Conservation (phyloP, 2,329 filamentous ascomycete genomes). For the Madurella mycetomatis region DNA sequence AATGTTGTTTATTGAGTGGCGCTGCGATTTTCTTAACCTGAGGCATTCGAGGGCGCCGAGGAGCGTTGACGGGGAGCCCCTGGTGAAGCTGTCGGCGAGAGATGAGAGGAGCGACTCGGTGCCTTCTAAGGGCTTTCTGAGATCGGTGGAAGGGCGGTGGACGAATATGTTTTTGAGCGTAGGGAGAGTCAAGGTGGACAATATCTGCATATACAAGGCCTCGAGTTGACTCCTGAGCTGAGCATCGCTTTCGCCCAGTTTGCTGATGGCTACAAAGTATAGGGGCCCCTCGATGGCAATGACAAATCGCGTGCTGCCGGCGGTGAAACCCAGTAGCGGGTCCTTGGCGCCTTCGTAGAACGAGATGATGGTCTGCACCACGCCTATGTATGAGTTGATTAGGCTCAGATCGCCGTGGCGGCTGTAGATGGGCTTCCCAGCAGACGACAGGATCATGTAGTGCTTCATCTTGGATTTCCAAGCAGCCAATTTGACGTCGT, state of each 20-base stretch:
- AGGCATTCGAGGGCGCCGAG: constrained; percentile 90
- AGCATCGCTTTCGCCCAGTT: constrained; percentile 83
- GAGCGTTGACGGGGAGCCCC: constrained; percentile 82
- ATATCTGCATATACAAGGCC: constrained; percentile 94
- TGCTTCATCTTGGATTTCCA: constrained; percentile 97
- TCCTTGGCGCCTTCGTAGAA: constrained; percentile 84
- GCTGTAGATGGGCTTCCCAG: constrained; percentile 96
- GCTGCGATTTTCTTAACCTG: constrained; percentile 83
- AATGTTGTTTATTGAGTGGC: constrained; percentile 79
- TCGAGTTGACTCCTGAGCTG: constrained; percentile 86
- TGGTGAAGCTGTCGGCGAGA: constrained; percentile 89
- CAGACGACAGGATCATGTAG: constrained; percentile 92
- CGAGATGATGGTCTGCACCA: constrained; percentile 95
- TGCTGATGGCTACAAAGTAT: constrained; percentile 90
- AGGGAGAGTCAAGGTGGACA: constrained; percentile 90
- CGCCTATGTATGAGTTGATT: constrained; percentile 89
- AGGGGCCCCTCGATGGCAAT: constrained; percentile 79
- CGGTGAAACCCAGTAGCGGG: constrained; percentile 75
- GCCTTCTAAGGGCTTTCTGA: constrained; percentile 83
- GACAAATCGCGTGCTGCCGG: constrained; percentile 81
- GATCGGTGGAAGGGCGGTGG: constrained; percentile 86
- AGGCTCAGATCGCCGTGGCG: constrained; percentile 85
- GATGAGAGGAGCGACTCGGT: constrained; percentile 89
- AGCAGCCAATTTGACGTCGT: constrained; percentile 59
- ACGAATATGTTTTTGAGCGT: constrained; percentile 82